These are phyloP conservation scores for Sesbania bispinosa DNA, from an alignment of 306 rosid genomes.

Conservation along the genomic window DNA sequence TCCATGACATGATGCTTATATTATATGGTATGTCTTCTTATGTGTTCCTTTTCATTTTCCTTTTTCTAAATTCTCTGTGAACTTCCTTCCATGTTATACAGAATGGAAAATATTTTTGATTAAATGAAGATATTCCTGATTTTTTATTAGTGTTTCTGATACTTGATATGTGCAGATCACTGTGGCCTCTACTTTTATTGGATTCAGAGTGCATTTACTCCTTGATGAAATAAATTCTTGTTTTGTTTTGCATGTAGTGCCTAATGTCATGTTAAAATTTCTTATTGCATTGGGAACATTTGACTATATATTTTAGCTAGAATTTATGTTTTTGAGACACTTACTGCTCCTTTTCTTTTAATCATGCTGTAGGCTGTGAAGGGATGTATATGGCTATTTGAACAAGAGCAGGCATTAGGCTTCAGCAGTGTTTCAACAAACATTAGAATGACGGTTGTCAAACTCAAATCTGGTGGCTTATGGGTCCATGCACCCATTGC, in stretches of 20 bases:
- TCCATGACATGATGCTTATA: background rate
- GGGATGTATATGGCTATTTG: conserved; percentile 86
- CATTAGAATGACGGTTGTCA: conserved; percentile 92
- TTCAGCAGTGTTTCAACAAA: conserved; percentile 99
- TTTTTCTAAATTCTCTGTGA: background rate
- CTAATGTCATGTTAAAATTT: background rate
- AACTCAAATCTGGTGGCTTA: conserved; percentile 93
- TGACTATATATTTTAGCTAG: background rate
- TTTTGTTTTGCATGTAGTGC: background rate
- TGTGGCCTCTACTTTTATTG: background rate
- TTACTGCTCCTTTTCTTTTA: conserved; percentile 18
- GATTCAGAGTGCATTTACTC: background rate
- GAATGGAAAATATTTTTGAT: background rate
- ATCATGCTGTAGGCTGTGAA: conserved; percentile 67
- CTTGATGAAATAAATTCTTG: background rate
- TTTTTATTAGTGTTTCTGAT: background rate
- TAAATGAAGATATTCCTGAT: background rate
- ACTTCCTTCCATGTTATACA: background rate
- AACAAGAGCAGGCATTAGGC: conserved; percentile 98
- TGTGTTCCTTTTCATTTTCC: background rate
- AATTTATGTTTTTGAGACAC: conserved; percentile 20
- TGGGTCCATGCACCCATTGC: conserved; percentile 99
- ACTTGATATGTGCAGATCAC: conserved; percentile 1
- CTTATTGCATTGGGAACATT: conserved; percentile 3
- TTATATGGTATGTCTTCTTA: background rate